phyloP scores from a whole-genome alignment of 768 basidiomycete species.

The Grammothele lineata region DNA sequence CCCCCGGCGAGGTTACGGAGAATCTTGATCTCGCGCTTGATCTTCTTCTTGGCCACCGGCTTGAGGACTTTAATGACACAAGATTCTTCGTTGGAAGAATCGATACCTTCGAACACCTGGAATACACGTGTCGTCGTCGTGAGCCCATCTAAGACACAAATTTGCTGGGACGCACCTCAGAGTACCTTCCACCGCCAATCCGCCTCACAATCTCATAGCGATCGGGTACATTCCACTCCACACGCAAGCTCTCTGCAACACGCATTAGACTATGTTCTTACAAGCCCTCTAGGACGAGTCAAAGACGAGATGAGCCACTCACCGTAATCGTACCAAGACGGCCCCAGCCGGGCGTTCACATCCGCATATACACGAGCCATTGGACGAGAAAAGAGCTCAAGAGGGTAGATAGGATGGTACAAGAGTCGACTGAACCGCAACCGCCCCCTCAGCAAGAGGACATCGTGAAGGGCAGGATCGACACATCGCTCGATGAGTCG shows the following conservation, averaged over 20 bases:
- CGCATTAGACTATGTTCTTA: too few relatives aligned
- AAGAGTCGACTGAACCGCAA: too few relatives aligned
- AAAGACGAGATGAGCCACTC: too few relatives aligned
- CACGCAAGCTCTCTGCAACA: conserved; percentile 87
- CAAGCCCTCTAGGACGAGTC: too few relatives aligned
- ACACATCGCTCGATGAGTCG: conserved; percentile 4
- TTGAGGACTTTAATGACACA: conserved; percentile 98
- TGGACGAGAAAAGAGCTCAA: too few relatives aligned
- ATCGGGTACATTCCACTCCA: conserved; percentile 95
- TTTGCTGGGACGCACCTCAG: conserved; percentile 55
- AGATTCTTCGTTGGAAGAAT: conserved; percentile 85
- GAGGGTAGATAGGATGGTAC: conserved; percentile 4
- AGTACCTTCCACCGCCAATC: conserved; percentile 92
- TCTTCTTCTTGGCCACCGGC: conserved; percentile 99
- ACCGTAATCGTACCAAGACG: conserved; percentile 97
- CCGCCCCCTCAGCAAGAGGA: conserved; percentile 9
- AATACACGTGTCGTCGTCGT: too few relatives aligned
- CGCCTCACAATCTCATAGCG: conserved; percentile 96
- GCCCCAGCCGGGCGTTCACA: conserved; percentile 81
- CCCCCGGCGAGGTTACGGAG: conserved; percentile 94
- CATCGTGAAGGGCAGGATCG: conserved; percentile 14
- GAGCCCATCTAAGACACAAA: too few relatives aligned
- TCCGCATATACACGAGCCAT: conserved; percentile 85
- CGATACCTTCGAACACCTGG: conserved; percentile 90
- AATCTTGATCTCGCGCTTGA: conserved; percentile 98